Evolutionary conservation across 2,329 filamentous ascomycete species (phyloP), one percentile per base, ranked within the genome.

Genomic region (Metarhizium brunneum): DNA sequence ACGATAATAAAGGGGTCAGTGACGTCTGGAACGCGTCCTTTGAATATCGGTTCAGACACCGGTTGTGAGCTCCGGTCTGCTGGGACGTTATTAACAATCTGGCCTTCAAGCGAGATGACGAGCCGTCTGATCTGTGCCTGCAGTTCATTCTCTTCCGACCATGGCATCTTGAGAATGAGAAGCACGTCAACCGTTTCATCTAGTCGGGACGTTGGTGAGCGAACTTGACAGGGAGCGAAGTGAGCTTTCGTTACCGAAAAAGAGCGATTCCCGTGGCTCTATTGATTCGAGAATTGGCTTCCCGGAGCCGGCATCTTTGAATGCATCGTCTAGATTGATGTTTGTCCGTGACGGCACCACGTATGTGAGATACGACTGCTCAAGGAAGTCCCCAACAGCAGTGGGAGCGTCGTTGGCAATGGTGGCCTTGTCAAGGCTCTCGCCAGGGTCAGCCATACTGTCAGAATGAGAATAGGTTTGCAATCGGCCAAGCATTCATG

Each of bases 171-270:
- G 56, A 92, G 77, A 11, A 89, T 76, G 59, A 91, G 73, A 64
- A 88, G 83, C 18, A 90, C 77, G 59, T 85, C 75, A 56, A 88
- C 78, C 30, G 82, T 83, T 74, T 92, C 88, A 79, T 92, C 88
- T 91, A 72, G 56, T 20, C 72, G 56, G 66, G 2, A 13, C 16
- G 65, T 73, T 79, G 14, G 45, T 30, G 25, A 48, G 45, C 25
- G 45, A n/a, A 48, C 18, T 25, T 25, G 16, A 13, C n/a, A 8
- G 3, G 25, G 45, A 32, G 25, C 5, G 25, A 30, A 14, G 25
- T 10, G 45, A 16, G 14, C 13, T 5, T 48, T 29, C 8, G 80
- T 62, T 75, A 90, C 88, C 88, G 65, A 91, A 90, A 66, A 88
- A 87, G 43, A 92, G 73, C 54, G 79, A 77, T 43, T 86, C 78